A percentile compares a stretch with the other conserved stretches of the same genome.
These are phyloP conservation scores for Mortierella sp. DNA, from an alignment of 371 early-diverging fungal genomes.

Conservation along the genomic window DNA sequence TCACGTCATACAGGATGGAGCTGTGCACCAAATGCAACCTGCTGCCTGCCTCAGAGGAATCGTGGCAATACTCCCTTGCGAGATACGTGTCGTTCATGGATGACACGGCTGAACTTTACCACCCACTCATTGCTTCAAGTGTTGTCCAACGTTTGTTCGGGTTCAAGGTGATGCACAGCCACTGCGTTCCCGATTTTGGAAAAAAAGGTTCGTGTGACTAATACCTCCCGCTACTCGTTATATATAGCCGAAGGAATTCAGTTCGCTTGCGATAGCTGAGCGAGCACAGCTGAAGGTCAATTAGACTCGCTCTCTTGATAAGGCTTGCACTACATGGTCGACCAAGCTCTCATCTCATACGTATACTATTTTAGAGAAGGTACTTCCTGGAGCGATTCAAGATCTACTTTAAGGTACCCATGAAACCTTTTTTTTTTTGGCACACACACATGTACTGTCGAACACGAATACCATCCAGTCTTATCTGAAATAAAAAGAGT, in stretches of 20 bases:
- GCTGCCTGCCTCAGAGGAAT: slow-evolving; percentile 12
- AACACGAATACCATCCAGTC: no score
- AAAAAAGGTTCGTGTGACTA: no score
- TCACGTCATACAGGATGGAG: slow-evolving; percentile 39
- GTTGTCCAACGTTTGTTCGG: slow-evolving; percentile 15
- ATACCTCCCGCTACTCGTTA: no score
- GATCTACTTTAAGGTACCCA: slow-evolving; percentile 39
- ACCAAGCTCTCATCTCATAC: no score
- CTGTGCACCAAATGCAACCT: slow-evolving; percentile 17
- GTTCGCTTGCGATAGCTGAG: slow-evolving; percentile 17
- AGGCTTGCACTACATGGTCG: no score
- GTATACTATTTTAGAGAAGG: slow-evolving; percentile 14
- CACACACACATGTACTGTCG: background rate
- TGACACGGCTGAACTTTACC: slow-evolving; percentile 43
- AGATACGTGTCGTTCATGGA: slow-evolving; percentile 44
- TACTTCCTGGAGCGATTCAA: slow-evolving; percentile 44
- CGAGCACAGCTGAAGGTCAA: slow-evolving; percentile 27
- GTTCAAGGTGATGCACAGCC: slow-evolving; percentile 22
- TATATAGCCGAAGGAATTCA: slow-evolving; percentile 41
- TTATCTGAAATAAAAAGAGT: no score
- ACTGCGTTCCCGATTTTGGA: no score
- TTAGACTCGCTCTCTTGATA: no score
- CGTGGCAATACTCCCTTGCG: slow-evolving; percentile 35
- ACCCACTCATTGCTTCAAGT: slow-evolving; percentile 27
- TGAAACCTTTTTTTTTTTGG: background rate